Percentiles rank a stretch among this genome's conserved stretches.
These are phyloP conservation scores for Colletotrichum tropicale DNA, from an alignment of 2,329 filamentous ascomycete genomes.

Conservation along the genomic window DNA sequence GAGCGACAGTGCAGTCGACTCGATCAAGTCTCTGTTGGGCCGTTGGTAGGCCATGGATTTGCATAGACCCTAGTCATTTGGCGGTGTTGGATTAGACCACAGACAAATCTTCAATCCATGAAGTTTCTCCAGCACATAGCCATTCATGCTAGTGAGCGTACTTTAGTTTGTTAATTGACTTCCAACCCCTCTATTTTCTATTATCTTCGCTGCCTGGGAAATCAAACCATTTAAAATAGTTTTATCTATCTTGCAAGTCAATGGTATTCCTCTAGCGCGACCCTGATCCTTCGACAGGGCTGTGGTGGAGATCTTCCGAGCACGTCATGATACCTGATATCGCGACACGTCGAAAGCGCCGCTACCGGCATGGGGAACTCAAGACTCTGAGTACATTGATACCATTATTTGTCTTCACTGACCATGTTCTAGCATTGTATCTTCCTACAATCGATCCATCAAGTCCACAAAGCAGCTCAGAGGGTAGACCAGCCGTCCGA, in stretches of 20 bases:
- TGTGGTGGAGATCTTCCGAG: neutral
- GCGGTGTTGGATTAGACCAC: too few species aligned
- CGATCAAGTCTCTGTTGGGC: neutral
- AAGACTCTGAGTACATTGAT: too few species aligned
- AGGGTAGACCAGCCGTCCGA: neutral
- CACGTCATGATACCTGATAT: slow-evolving; percentile 9
- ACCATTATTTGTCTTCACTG: neutral
- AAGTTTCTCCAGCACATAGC: too few species aligned
- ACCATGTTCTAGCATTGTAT: neutral
- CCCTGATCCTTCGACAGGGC: neutral
- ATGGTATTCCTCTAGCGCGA: neutral
- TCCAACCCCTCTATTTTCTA: neutral
- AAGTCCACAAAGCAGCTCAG: neutral
- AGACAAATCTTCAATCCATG: too few species aligned
- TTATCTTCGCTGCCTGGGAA: neutral
- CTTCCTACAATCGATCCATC: too few species aligned
- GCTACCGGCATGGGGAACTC: neutral
- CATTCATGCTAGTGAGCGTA: too few species aligned
- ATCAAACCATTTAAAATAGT: fast-evolving
- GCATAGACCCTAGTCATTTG: neutral
- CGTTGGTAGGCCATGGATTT: neutral
- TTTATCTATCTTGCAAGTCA: neutral
- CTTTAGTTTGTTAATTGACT: neutral
- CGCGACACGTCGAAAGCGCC: neutral
- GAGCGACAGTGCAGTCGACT: neutral